phyloP scores from a whole-genome alignment of 179 eudicot genomes.

The Camellia oleifera region DNA sequence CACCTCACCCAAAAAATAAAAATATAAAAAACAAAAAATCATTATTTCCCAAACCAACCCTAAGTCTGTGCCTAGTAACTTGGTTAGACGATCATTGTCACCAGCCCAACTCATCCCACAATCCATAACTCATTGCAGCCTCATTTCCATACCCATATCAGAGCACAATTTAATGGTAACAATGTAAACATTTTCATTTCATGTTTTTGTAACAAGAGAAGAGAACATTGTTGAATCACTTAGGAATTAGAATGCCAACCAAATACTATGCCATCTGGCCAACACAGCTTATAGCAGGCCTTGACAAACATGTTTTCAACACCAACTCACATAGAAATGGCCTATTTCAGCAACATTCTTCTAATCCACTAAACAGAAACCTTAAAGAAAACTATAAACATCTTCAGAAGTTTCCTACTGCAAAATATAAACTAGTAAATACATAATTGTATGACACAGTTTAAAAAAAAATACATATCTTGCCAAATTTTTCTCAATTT shows the following conservation, averaged over 20 bases:
- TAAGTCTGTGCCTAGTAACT: neutral
- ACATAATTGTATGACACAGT: neutral
- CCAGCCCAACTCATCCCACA: slow-evolving; percentile 1
- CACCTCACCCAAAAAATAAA: too few relatives aligned
- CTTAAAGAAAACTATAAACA: neutral
- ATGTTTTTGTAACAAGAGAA: too few relatives aligned
- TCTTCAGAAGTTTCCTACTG: neutral
- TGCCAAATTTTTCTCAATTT: neutral
- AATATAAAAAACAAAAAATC: too few relatives aligned
- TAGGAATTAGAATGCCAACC: neutral
- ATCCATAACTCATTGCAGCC: neutral
- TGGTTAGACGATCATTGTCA: neutral
- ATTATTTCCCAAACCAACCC: too few relatives aligned
- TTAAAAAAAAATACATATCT: neutral
- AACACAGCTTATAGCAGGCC: neutral
- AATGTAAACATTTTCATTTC: neutral
- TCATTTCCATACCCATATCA: neutral
- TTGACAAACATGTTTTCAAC: too few relatives aligned
- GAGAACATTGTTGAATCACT: neutral
- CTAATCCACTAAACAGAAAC: neutral
- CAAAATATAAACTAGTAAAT: neutral
- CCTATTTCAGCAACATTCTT: neutral
- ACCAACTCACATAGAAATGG: neutral
- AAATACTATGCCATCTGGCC: neutral
- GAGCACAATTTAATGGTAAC: neutral